Conservation (phyloP, 2,329 filamentous ascomycete genomes). For the Elsinoe australis region DNA sequence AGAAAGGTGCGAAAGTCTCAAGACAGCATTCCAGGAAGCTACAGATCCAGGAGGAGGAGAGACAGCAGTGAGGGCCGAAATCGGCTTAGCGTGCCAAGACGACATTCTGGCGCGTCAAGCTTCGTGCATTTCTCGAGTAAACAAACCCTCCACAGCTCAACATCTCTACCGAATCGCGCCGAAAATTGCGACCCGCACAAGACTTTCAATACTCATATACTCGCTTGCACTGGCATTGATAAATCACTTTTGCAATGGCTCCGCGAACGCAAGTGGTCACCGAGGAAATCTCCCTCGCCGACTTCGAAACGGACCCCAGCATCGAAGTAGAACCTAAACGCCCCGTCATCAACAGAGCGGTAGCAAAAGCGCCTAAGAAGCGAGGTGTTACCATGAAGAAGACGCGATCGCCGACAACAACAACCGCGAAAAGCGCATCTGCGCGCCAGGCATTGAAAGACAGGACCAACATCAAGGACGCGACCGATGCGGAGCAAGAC, state of each 20-base stretch:
- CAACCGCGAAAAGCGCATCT: constrained; percentile 28
- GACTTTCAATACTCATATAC: background rate
- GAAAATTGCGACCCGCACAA: background rate
- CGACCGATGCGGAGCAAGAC: constrained; percentile 39
- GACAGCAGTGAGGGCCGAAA: background rate
- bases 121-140: constrained; percentile 15
- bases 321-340: constrained; percentile 1
- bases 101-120: constrained; percentile 1
- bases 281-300: background rate
- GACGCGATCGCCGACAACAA: constrained; percentile 23
- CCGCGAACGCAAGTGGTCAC: constrained; percentile 4
- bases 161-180: constrained; percentile 1
- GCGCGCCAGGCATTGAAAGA: constrained; percentile 38
- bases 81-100: background rate
- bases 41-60: background rate
- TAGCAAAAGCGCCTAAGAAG: constrained; percentile 25
- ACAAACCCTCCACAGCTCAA: constrained; percentile 15
- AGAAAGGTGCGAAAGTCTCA: background rate
- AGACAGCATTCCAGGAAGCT: background rate
- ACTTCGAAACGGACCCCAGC: constrained; percentile 14
- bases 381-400: constrained; percentile 20
- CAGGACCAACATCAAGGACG: constrained; percentile 31
- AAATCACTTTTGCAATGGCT: background rate
- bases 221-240: background rate
- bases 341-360: constrained; percentile 19